These are phyloP conservation scores for Pseudozyma hubeiensis DNA, from an alignment of 1,284 basidiomycete species.

Conservation along the genomic window DNA sequence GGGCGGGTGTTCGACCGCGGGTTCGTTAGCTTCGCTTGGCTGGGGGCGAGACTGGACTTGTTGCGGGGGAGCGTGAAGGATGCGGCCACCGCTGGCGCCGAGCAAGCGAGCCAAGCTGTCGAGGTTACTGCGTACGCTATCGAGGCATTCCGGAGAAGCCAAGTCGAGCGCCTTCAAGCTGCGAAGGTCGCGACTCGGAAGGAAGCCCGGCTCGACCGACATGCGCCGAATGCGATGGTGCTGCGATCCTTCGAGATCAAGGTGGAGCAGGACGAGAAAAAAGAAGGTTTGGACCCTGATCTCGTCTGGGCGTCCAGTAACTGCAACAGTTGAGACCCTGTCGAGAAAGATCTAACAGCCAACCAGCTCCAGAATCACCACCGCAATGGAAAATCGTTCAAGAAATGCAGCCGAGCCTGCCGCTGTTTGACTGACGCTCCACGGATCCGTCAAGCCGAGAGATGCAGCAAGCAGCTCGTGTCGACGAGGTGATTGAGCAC, in stretches of 20 bases:
- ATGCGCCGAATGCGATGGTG: slow-evolving; percentile 9
- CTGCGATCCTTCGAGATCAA: neutral
- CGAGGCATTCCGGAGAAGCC: slow-evolving; percentile 15
- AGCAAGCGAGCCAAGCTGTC: slow-evolving; percentile 27
- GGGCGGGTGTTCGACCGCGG: slow-evolving; percentile 24
- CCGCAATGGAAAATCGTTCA: too few relatives aligned
- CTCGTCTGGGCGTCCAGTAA: neutral
- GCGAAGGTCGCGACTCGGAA: slow-evolving; percentile 51
- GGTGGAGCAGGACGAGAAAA: neutral
- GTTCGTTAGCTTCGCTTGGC: neutral
- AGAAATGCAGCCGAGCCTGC: too few relatives aligned
- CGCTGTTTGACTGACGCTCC: too few relatives aligned
- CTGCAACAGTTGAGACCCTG: too few relatives aligned
- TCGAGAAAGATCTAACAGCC: neutral
- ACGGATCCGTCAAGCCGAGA: neutral
- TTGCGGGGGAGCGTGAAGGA: slow-evolving; percentile 22
- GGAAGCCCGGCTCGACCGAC: slow-evolving; percentile 22
- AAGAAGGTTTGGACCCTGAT: slow-evolving; percentile 1
- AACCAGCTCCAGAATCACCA: too few relatives aligned
- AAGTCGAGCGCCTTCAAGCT: slow-evolving; percentile 37
- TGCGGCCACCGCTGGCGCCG: slow-evolving; percentile 32
- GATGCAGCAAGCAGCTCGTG: neutral
- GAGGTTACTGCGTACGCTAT: slow-evolving; percentile 15
- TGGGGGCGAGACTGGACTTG: neutral
- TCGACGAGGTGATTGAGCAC: too few relatives aligned